Percentiles rank a stretch among this genome's conserved stretches.
Conservation (phyloP, 2,329 filamentous ascomycete genomes). For the Didymella exigua region DNA sequence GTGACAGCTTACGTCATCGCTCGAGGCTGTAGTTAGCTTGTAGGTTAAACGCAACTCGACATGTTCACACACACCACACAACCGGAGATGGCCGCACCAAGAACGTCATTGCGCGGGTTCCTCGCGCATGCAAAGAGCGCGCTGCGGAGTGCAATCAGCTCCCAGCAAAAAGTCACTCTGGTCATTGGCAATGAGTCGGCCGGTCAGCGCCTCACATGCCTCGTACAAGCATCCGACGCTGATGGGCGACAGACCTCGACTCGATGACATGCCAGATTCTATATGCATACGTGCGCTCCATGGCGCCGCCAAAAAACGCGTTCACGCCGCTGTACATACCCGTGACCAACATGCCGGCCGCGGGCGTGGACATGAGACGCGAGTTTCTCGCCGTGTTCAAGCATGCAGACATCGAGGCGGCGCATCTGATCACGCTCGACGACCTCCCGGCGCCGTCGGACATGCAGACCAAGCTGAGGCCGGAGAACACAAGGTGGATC, state of each 20-base stretch:
- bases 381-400: slow-evolving; percentile 72
- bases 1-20: slow-evolving; percentile 12
- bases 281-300: slow-evolving; percentile 74
- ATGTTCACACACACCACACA: neutral
- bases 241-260: slow-evolving; percentile 69
- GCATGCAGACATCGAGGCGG: slow-evolving; percentile 62
- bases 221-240: neutral
- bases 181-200: slow-evolving; percentile 62
- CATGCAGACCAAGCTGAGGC: slow-evolving; percentile 54
- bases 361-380: slow-evolving; percentile 72
- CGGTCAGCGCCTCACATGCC: slow-evolving; percentile 35
- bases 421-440: slow-evolving; percentile 69
- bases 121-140: slow-evolving; percentile 52
- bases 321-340: slow-evolving; percentile 68
- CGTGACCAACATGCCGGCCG: slow-evolving; percentile 70
- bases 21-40: neutral
- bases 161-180: slow-evolving; percentile 52
- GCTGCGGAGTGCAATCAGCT: slow-evolving; percentile 49
- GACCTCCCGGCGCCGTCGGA: slow-evolving; percentile 61
- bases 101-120: slow-evolving; percentile 55
- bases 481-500: slow-evolving; percentile 69
- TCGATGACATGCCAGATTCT: slow-evolving; percentile 77
- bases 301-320: slow-evolving; percentile 54
- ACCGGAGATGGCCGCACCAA: slow-evolving; percentile 49
- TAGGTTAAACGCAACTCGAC: neutral